A percentile compares a stretch with the other conserved stretches of the same genome.
These are phyloP conservation scores for Pseudocercospora macadamiae DNA, from an alignment of 2,329 filamentous ascomycete species.

Conservation along the genomic window DNA sequence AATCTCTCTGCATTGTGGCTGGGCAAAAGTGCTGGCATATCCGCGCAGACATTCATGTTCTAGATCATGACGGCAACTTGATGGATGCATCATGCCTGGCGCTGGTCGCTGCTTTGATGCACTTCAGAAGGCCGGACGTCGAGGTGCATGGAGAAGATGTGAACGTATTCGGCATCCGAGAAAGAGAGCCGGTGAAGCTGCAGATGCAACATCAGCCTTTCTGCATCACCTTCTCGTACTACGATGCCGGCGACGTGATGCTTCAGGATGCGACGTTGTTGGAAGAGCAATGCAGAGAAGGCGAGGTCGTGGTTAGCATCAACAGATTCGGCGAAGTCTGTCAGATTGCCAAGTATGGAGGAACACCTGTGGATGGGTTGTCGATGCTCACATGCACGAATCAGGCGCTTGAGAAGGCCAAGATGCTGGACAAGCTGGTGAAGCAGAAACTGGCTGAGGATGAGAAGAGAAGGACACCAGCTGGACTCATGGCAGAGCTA, in stretches of 20 bases:
- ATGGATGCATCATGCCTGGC: constrained; percentile 85
- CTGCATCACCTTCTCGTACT: constrained; percentile 88
- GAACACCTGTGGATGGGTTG: constrained; percentile 77
- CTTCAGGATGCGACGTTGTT: constrained; percentile 72
- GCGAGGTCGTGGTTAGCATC: constrained; percentile 78
- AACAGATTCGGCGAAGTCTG: constrained; percentile 90
- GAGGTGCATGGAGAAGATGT: constrained; percentile 81
- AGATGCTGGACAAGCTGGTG: constrained; percentile 75
- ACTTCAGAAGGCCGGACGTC: constrained; percentile 90
- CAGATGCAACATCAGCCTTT: constrained; percentile 90
- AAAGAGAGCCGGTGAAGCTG: constrained; percentile 86
- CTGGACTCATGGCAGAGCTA: constrained; percentile 77
- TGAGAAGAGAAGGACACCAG: constrained; percentile 73
- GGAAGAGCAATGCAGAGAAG: constrained; percentile 76
- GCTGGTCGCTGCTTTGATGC: constrained; percentile 82
- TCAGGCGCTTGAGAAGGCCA: constrained; percentile 75
- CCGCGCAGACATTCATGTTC: constrained; percentile 86
- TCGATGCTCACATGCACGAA: constrained; percentile 75
- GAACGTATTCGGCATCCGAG: constrained; percentile 79
- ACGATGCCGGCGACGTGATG: constrained; percentile 69
- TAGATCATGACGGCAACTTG: constrained; percentile 88
- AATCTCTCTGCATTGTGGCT: constrained; percentile 91
- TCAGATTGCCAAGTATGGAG: constrained; percentile 88
- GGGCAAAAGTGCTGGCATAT: constrained; percentile 90
- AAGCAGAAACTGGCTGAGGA: constrained; percentile 76